Evolutionary conservation across 1,284 basidiomycete genomes (phyloP).

Genomic region (Moesziomyces globuligerus): DNA sequence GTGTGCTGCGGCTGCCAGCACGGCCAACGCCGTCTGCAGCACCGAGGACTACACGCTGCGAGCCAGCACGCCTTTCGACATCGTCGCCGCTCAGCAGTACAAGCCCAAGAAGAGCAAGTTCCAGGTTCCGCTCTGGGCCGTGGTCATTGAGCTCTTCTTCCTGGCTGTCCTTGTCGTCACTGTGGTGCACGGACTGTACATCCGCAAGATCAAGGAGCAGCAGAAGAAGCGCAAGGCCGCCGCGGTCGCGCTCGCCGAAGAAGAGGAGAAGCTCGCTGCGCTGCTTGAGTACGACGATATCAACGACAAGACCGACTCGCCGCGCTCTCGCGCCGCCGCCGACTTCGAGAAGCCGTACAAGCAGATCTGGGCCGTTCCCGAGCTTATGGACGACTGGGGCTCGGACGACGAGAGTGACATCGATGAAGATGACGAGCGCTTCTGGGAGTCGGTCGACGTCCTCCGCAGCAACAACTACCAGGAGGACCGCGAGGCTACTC

Average conservation of each 20-base stretch:
- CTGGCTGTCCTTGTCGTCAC: slow-evolving; percentile 36
- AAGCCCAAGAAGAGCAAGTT: slow-evolving; percentile 30
- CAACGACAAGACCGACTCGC: slow-evolving; percentile 22
- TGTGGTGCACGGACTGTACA: slow-evolving; percentile 45
- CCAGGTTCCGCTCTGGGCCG: slow-evolving; percentile 38
- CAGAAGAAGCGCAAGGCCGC: slow-evolving; percentile 42
- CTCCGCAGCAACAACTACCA: slow-evolving; percentile 33
- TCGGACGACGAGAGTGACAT: slow-evolving; percentile 41
- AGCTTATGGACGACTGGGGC: slow-evolving; percentile 47
- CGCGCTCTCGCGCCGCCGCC: slow-evolving; percentile 22
- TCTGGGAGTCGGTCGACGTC: slow-evolving; percentile 46
- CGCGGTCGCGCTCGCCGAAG: slow-evolving; percentile 21
- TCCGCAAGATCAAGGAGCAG: slow-evolving; percentile 38
- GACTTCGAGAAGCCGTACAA: slow-evolving; percentile 46
- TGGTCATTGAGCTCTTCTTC: slow-evolving; percentile 38
- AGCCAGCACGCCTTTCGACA: slow-evolving; percentile 42
- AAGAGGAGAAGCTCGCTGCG: slow-evolving; percentile 17
- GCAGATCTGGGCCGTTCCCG: slow-evolving; percentile 48
- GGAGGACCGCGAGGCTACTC: slow-evolving; percentile 27
- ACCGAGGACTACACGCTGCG: slow-evolving; percentile 54
- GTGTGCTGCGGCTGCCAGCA: slow-evolving; percentile 30
- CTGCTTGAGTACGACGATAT: slow-evolving; percentile 30
- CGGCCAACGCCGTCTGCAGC: slow-evolving; percentile 42
- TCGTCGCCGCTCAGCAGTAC: slow-evolving; percentile 14
- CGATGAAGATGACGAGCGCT: slow-evolving; percentile 48